Evolutionary conservation across 768 basidiomycete species (phyloP), one percentile per base, ranked within the genome.

Genomic region (Polyporus arcularius): DNA sequence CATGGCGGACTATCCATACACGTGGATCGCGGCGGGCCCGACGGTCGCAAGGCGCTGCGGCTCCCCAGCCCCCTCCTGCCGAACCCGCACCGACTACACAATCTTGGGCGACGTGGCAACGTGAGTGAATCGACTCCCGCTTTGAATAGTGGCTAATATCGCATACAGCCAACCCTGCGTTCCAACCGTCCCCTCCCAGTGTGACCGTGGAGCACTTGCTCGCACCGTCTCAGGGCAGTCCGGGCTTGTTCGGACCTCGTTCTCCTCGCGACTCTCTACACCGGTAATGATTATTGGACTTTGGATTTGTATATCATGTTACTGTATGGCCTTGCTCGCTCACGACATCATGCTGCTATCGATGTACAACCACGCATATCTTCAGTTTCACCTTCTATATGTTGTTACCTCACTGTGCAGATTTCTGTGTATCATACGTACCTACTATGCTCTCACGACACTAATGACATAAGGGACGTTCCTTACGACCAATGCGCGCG

Each of bases 191-290:
- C 4, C 83, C 88, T n/a, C 80, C 85, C 4, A 81, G 84, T 3
- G 73, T 80, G 53, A 82, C 84, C 58, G 79, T 88, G 53, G 60
- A 65, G 48, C 59, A 58, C 48, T 73, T 89, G 11, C 75, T 86
- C 39, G 84, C 88, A 26, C 87, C 88, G 31, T 81, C 80, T 11
- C 76, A 75, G 50, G 74, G 75, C 41, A 85, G 82, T 58, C 86
- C 85, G 45, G 90, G 90, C 32, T 73, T 94, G 61, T 94, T 93
- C 68, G 92, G 92, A 35, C 90, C 91, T 43, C 79, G 88, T 42
- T 85, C 88, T n/a, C 87, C 86, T 11, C 76, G 80, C 54, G 73
- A 73, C 53, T 78, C 77, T 26, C 10, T 40, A 8, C 16, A 38
- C 55, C 55, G 12, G 46, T 45, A 32, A 32, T 45, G 26, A 18